Evolutionary conservation across 371 early-diverging fungal species (phyloP).

Genomic region (Parasitella parasitica): DNA sequence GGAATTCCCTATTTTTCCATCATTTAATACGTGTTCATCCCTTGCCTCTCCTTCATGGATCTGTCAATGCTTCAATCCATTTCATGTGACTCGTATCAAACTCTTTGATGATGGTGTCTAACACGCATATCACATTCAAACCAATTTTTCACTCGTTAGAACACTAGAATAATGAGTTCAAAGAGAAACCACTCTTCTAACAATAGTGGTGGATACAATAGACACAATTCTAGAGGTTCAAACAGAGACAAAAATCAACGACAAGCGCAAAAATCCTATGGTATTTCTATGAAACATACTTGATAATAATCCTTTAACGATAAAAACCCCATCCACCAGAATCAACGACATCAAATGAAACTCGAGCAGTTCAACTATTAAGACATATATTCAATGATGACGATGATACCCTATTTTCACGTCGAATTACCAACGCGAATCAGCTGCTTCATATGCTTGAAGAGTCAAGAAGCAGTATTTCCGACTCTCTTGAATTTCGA

Average conservation of each 20-base stretch:
- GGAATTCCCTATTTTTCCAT: too few relatives aligned
- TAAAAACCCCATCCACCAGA: too few relatives aligned
- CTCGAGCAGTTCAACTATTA: slow-evolving; percentile 29
- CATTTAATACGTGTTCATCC: too few relatives aligned
- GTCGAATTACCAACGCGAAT: slow-evolving; percentile 23
- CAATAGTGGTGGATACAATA: background rate
- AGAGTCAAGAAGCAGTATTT: slow-evolving; percentile 22
- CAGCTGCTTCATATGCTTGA: slow-evolving; percentile 30
- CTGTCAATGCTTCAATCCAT: background rate
- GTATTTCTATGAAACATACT: background rate
- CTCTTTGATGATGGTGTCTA: background rate
- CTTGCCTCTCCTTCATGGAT: too few relatives aligned
- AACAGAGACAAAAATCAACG: slow-evolving; percentile 8
- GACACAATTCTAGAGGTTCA: slow-evolving; percentile 1
- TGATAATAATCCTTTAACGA: too few relatives aligned
- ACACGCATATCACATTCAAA: background rate
- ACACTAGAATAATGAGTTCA: slow-evolving; percentile 11
- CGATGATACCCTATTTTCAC: slow-evolving; percentile 26
- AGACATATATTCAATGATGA: slow-evolving; percentile 30
- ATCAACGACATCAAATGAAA: slow-evolving; percentile 4
- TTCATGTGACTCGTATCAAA: background rate
- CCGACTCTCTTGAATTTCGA: slow-evolving; percentile 27
- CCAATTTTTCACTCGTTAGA: background rate
- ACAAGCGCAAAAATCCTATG: background rate
- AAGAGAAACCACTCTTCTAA: slow-evolving; percentile 8